Conservation (phyloP, 768 basidiomycete genomes). For the Termitomyces sp. region DNA sequence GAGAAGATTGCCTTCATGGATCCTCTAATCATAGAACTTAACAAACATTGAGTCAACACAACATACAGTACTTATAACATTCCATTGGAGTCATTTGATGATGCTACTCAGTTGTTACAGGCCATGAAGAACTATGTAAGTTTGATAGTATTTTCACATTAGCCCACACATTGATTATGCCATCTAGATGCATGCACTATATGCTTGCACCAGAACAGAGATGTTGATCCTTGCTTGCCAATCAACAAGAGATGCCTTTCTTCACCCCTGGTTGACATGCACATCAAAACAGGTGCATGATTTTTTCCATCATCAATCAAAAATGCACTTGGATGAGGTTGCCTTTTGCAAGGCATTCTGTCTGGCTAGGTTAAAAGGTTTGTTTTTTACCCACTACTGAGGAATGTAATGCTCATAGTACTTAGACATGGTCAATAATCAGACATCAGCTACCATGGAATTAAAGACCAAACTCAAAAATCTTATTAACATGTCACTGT, state of each 20-base stretch:
- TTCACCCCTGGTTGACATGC: neutral
- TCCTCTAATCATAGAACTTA: neutral
- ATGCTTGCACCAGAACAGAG: neutral
- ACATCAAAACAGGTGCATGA: neutral
- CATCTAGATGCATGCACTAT: neutral
- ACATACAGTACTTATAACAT: neutral
- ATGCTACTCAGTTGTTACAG: neutral
- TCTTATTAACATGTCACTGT: neutral
- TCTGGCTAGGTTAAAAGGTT: neutral
- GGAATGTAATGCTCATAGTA: neutral
- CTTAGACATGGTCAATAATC: neutral
- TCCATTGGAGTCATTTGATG: neutral
- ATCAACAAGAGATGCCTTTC: neutral
- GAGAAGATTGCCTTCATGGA: neutral
- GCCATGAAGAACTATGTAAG: neutral
- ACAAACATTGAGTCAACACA: neutral
- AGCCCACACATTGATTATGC: too few relatives aligned
- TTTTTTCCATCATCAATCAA: neutral
- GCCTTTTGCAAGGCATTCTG: neutral
- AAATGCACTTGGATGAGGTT: neutral
- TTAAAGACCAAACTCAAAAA: neutral
- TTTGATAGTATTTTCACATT: neutral
- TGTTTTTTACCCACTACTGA: neutral
- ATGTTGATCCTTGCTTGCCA: neutral
- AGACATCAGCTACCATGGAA: neutral